Evolutionary conservation across 495 filamentous ascomycete species (phyloP), one percentile per base, ranked within the genome.

Genomic region (Aspergillus indologenus): DNA sequence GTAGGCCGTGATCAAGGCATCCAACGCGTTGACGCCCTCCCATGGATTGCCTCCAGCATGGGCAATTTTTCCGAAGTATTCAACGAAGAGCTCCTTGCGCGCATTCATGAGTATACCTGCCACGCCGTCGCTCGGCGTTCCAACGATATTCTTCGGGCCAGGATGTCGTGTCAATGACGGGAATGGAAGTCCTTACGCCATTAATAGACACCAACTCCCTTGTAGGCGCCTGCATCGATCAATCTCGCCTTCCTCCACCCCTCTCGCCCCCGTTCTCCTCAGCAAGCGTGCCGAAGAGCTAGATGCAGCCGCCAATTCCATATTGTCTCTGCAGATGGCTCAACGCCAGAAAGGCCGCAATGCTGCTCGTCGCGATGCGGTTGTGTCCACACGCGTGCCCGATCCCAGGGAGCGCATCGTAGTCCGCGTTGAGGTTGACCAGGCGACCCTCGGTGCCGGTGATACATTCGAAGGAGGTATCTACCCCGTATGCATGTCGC

Each of bases 211-310:
- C 87, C 83, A 18, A 85, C 82, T 24, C 75, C 75, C 26, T 77
- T 68, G 68, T 86, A 88, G 1, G 85, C 87, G 0, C 84, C 85
- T 0, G 78, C 80, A 17, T 86, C 63, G 24, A 88, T 72, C 3
- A 89, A 74, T 45, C 78, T 79, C 58, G 84, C 83, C 65, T 90
- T 89, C 23, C 86, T n/a, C n/a, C n/a, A n/a, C n/a, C n/a, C n/a
- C n/a, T n/a, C n/a, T n/a, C 87, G 7, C 85, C 85, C 17, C 84
- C 83, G n/a, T 79, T 81, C 74, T 89, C 86, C 68, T 90, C 87
- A 0, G 83, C 87, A 1, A 87, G 87, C 0, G 87, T 89, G 23
- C 87, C 87, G 24, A 89, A 79, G 34, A 89, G 61, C 6, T 21
- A 22, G 11, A 45, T 43, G 12, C 53, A 43, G 19, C 34, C 53